These are phyloP conservation scores for Globisporangium middletonii DNA, from an alignment of 352 stramenopile genomes.

Conservation along the genomic window DNA sequence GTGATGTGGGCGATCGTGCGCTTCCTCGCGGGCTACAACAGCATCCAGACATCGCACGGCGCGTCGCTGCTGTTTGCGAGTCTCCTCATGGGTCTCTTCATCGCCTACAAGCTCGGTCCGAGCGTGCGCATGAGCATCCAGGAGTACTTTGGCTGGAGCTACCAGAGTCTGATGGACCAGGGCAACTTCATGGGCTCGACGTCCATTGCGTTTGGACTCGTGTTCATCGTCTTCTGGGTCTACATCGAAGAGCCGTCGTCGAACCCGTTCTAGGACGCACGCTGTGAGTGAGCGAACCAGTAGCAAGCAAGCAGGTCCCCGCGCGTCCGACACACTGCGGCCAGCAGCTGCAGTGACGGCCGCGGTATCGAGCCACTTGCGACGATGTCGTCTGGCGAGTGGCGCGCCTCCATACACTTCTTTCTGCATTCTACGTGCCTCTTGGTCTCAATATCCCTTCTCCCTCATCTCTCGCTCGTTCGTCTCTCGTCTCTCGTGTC, in stretches of 20 bases:
- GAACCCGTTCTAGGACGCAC: slow-evolving; percentile 4
- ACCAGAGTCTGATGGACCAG: slow-evolving; percentile 70
- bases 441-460: too few relatives aligned
- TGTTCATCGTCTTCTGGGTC: slow-evolving; percentile 83
- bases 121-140: slow-evolving; percentile 84
- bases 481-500: too few relatives aligned
- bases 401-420: too few relatives aligned
- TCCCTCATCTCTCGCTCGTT: too few relatives aligned
- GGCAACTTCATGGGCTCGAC: slow-evolving; percentile 15
- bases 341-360: too few relatives aligned
- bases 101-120: slow-evolving; percentile 67
- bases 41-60: too few relatives aligned
- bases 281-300: too few relatives aligned
- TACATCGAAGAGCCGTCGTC: slow-evolving; percentile 65
- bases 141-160: slow-evolving; percentile 86
- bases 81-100: slow-evolving; percentile 39
- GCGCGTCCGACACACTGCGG: too few relatives aligned
- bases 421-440: too few relatives aligned
- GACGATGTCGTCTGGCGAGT: too few relatives aligned
- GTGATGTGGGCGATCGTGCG: slow-evolving; percentile 74
- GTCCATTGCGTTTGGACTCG: slow-evolving; percentile 70
- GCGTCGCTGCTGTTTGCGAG: slow-evolving; percentile 17
- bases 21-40: slow-evolving; percentile 37
- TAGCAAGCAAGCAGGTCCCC: too few relatives aligned
- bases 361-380: too few relatives aligned